These are phyloP conservation scores for Chrysoporthe deuterocubensis DNA, from an alignment of 2,329 filamentous ascomycete genomes.

Conservation along the genomic window DNA sequence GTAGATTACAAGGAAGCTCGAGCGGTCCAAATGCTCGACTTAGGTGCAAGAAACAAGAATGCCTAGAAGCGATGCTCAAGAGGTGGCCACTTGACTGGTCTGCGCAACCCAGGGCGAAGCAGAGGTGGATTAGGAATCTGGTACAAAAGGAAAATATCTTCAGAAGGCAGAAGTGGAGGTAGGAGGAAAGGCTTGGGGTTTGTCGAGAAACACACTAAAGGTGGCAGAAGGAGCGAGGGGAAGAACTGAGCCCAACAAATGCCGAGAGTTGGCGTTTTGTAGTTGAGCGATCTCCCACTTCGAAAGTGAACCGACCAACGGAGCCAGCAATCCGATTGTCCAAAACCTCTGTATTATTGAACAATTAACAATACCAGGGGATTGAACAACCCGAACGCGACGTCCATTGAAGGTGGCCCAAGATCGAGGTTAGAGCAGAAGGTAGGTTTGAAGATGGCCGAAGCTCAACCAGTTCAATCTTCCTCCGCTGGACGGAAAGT, in stretches of 20 bases:
- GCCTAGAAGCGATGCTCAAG: constrained; percentile 4
- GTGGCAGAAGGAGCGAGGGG: constrained; percentile 16
- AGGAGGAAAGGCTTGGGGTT: constrained; percentile 7
- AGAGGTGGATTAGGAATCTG: background rate
- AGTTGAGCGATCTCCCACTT: constrained; percentile 8
- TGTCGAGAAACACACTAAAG: constrained; percentile 6
- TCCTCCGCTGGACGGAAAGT: background rate
- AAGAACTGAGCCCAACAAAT: background rate
- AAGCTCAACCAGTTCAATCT: background rate
- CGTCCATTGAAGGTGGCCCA: background rate
- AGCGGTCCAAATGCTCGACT: background rate
- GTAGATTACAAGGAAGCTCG: background rate
- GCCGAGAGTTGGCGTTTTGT: constrained; percentile 5
- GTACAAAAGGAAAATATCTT: background rate
- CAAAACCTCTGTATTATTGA: background rate
- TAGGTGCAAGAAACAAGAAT: background rate
- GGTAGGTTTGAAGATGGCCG: background rate
- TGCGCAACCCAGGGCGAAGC: background rate
- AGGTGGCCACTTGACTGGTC: background rate
- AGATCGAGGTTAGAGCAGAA: background rate
- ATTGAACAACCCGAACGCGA: background rate
- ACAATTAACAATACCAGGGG: background rate
- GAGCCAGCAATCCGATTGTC: background rate
- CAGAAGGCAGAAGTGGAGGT: background rate
- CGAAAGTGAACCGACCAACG: constrained; percentile 3